A percentile compares a stretch with the other conserved stretches of the same genome.
Conservation (phyloP, 2,329 filamentous ascomycete genomes). For the Monosporascus sp. region DNA sequence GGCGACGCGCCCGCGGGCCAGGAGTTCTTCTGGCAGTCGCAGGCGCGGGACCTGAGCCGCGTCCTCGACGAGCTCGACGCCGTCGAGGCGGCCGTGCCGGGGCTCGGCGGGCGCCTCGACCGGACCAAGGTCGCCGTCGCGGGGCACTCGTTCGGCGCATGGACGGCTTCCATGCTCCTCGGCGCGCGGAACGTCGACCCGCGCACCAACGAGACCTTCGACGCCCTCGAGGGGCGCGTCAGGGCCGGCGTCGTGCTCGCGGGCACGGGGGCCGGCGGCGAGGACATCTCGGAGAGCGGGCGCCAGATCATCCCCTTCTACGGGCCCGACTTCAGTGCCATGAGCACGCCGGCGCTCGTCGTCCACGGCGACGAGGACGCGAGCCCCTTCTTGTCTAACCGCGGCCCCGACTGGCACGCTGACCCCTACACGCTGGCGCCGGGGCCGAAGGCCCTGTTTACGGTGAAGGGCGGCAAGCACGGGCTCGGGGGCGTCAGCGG, state of each 20-base stretch:
- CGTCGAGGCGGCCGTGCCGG: slow-evolving; percentile 29
- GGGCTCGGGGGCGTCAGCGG: slow-evolving; percentile 33
- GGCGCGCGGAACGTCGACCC: slow-evolving; percentile 31
- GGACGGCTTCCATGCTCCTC: slow-evolving; percentile 29
- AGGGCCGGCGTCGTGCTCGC: slow-evolving; percentile 32
- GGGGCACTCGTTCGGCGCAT: slow-evolving; percentile 34
- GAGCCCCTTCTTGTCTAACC: slow-evolving; percentile 24
- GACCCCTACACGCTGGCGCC: slow-evolving; percentile 29
- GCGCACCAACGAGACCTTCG: slow-evolving; percentile 13
- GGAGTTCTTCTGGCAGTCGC: slow-evolving; percentile 27
- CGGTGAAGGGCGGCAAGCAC: slow-evolving; percentile 28
- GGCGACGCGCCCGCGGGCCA: slow-evolving; percentile 13
- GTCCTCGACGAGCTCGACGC: slow-evolving; percentile 33
- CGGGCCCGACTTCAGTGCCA: slow-evolving; percentile 26
- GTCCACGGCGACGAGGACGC: slow-evolving; percentile 34
- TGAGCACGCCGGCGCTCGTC: slow-evolving; percentile 31
- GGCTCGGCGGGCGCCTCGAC: slow-evolving; percentile 30
- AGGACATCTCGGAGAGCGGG: slow-evolving; percentile 23
- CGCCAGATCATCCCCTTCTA: slow-evolving; percentile 26
- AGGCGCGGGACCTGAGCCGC: slow-evolving; percentile 29
- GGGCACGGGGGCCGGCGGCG: slow-evolving; percentile 25
- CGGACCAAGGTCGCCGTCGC: slow-evolving; percentile 27
- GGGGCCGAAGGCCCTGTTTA: slow-evolving; percentile 30
- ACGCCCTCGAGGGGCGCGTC: slow-evolving; percentile 27
- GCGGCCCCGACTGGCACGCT: slow-evolving; percentile 34